Base-by-base conservation (phyloP, 257 asterid species). In the Orobanche coerulescens region DNA sequence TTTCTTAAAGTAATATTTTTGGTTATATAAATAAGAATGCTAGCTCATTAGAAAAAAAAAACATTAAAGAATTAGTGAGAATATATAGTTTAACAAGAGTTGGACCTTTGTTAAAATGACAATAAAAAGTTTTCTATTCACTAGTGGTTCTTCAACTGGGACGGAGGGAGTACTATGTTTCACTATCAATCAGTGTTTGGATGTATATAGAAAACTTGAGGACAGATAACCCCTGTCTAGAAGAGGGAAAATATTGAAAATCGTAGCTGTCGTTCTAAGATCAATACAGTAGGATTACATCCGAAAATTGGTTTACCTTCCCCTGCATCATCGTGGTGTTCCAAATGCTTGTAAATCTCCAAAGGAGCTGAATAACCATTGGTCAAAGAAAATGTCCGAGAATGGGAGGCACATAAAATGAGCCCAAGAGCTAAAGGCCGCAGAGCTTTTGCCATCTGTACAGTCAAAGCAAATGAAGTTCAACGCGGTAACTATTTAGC, bases 321-420 rank as follows among this genome's bases (percentile, higher is more conserved):
- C 71, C 92, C 97, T 13, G 51, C 83, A 69, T 84, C 90, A 67
- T 86, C 97, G 39, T 89, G 96, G 85, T 86, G 85, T 66, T 84
- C 97, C 64, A 93, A 87, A 73, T 93, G 99, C 84, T 93, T 93
- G 88, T 93, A 93, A 62, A 83, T 86, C 75, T 89, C 97, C 50
- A 93, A 8, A 8, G 99, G 99, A 57, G 97, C 99, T 48, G 95
- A 83, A 76, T 93, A 93, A 64, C 97, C 99, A 69, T 93, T 75
- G 72, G 81, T 86, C 76, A 93, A 71, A 64, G 99, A 89, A 76
- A 93, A 93, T 0, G 99, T 93, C 61, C 97, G 81, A 30, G 94
- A 54, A 61, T 93, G 99, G 64, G 99, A 89, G 71, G 80, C 95
- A 50, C 99, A 93, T 64, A 93, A 76, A 78, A 93, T 84, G 60